Evolutionary conservation across 352 stramenopile species (phyloP).

Genomic region (Globisporangium nodosum): DNA sequence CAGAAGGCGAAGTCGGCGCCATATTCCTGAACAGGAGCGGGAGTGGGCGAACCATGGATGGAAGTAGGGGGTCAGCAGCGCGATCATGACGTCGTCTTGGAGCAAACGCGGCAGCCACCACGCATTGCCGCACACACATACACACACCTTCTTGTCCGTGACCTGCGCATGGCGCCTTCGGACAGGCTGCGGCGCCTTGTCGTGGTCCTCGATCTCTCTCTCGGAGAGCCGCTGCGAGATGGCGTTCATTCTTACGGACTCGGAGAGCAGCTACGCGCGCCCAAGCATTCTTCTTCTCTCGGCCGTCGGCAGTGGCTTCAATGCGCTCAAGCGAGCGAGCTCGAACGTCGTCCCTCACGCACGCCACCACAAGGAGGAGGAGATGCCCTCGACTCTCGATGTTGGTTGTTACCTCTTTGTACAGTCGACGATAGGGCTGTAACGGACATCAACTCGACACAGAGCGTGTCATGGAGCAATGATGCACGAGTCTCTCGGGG

Average conservation of each 20-base stretch:
- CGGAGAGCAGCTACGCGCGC: constrained; percentile 1
- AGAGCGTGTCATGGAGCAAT: too few relatives aligned
- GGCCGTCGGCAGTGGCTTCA: not conserved
- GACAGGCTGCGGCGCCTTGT: constrained; percentile 1
- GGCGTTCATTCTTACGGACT: constrained; percentile 1
- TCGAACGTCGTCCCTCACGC: not conserved
- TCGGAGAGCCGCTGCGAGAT: constrained; percentile 1
- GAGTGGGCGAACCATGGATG: too few relatives aligned
- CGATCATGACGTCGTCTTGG: not conserved
- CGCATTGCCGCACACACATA: not conserved
- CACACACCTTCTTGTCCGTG: constrained; percentile 10
- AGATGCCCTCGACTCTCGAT: too few relatives aligned
- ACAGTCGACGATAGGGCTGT: too few relatives aligned
- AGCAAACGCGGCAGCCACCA: not conserved
- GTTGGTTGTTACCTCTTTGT: too few relatives aligned
- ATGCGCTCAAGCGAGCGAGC: not conserved
- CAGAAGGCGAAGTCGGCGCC: constrained; percentile 47
- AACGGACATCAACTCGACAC: too few relatives aligned
- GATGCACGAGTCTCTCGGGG: too few relatives aligned
- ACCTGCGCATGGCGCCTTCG: constrained; percentile 9
- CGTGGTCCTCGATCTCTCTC: constrained; percentile 5
- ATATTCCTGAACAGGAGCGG: constrained; percentile 18
- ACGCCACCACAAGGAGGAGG: too few relatives aligned
- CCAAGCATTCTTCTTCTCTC: constrained; percentile 7
- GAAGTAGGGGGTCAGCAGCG: not conserved